These are phyloP conservation scores for Flaveria sonorensis DNA, from an alignment of 129 eudicot genomes.

Conservation along the genomic window DNA sequence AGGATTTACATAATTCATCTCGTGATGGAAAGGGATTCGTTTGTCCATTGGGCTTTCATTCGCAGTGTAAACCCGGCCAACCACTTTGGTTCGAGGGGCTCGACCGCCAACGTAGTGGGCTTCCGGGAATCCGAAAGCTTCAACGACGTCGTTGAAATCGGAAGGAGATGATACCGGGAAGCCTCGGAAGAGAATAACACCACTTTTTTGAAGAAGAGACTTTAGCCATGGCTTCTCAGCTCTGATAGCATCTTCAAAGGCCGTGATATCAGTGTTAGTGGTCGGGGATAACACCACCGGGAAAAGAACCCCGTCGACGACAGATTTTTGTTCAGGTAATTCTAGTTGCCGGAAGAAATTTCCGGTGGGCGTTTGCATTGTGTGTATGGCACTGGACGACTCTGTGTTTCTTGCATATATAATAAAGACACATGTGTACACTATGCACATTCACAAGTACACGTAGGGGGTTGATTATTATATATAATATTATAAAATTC, in stretches of 20 bases:
- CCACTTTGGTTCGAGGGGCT: constrained; percentile 13
- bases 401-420: not conserved
- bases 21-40: constrained; percentile 21
- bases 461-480: not conserved
- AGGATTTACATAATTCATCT: constrained; percentile 45
- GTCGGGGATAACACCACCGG: constrained; percentile 54
- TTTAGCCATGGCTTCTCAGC: constrained; percentile 43
- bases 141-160: constrained; percentile 13
- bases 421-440: not conserved
- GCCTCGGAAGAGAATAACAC: constrained; percentile 23
- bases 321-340: constrained; percentile 49
- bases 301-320: constrained; percentile 29
- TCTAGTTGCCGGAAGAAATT: constrained; percentile 18
- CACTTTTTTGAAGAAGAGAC: constrained; percentile 15
- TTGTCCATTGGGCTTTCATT: constrained; percentile 12
- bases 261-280: not conserved
- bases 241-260: constrained; percentile 34
- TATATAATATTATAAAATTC: too few relatives aligned
- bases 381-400: not conserved
- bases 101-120: constrained; percentile 17
- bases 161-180: constrained; percentile 6
- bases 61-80: constrained; percentile 22
- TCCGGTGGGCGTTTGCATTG: constrained; percentile 9
- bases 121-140: constrained; percentile 28
- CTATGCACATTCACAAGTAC: not conserved